Conservation (phyloP, 2,329 filamentous ascomycete species). For the Venturia pyrina region DNA sequence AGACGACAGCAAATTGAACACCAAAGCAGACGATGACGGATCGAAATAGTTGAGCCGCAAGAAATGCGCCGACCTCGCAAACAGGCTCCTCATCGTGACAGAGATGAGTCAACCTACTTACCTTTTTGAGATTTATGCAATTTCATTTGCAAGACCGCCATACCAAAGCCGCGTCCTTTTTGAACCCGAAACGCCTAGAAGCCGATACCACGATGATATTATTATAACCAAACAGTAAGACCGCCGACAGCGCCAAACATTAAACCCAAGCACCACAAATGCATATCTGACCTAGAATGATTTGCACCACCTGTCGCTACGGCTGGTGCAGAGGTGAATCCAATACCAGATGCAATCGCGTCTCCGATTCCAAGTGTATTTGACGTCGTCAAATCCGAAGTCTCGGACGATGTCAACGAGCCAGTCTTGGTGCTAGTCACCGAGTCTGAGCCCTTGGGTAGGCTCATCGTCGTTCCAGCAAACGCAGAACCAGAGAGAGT, state of each 20-base stretch:
- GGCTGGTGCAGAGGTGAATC: not conserved
- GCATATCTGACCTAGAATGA: not conserved
- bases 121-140: not conserved
- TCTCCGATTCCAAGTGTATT: slow-evolving; percentile 2
- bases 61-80: too few relatives aligned
- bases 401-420: too few relatives aligned
- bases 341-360: slow-evolving; percentile 5
- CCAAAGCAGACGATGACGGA: too few relatives aligned
- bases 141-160: not conserved
- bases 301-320: not conserved
- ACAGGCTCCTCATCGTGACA: not conserved
- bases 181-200: not conserved
- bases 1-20: too few relatives aligned
- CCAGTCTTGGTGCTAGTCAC: not conserved
- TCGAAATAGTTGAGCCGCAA: too few relatives aligned
- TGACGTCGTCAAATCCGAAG: not conserved
- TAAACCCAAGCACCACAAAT: not conserved
- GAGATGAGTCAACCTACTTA: not conserved
- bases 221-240: slow-evolving; percentile 6
- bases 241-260: not conserved
- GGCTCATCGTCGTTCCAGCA: not conserved
- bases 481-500: not conserved
- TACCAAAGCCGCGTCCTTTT: not conserved
- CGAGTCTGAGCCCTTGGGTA: not conserved
- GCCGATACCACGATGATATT: not conserved